Conservation (phyloP, 2,329 filamentous ascomycete species). For the Paramyrothecium roridum region DNA sequence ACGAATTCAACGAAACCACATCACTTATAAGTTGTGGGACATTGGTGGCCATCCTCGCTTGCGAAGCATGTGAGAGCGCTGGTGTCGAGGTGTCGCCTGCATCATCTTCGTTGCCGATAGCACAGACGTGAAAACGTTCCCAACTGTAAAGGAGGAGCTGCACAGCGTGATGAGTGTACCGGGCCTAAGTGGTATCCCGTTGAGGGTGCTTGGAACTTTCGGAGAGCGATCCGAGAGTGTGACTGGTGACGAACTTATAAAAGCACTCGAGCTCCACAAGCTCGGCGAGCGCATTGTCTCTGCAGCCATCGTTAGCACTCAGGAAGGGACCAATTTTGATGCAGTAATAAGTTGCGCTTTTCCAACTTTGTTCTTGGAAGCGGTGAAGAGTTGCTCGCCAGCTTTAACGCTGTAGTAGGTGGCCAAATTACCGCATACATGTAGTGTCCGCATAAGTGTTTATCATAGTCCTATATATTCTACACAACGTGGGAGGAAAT, state of each 20-base stretch:
- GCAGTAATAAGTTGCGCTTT: too few species aligned
- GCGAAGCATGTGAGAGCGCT: constrained; percentile 98
- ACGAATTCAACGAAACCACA: constrained; percentile 94
- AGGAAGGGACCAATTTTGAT: constrained; percentile 97
- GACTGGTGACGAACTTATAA: constrained; percentile 92
- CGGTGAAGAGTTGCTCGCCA: constrained; percentile 47
- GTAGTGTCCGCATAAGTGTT: too few species aligned
- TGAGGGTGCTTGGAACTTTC: constrained; percentile 95
- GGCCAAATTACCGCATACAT: too few species aligned
- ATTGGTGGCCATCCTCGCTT: constrained; percentile 95
- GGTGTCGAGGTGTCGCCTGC: constrained; percentile 94
- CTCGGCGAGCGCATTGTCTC: constrained; percentile 92
- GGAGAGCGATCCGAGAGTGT: constrained; percentile 90
- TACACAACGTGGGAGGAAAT: too few species aligned
- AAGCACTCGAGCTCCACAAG: constrained; percentile 82
- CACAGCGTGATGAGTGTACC: constrained; percentile 84
- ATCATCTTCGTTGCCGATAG: constrained; percentile 99
- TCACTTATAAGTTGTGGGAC: constrained; percentile 99
- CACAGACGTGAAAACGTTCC: constrained; percentile 76
- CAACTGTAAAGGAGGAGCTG: constrained; percentile 86
- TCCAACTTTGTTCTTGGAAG: constrained; percentile 93
- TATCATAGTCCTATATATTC: too few species aligned
- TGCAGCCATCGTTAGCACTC: constrained; percentile 97
- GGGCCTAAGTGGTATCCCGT: constrained; percentile 81
- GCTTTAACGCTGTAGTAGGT: too few species aligned